phyloP scores from a whole-genome alignment of 2,329 filamentous ascomycete species.

The Dissoconium aciculare region DNA sequence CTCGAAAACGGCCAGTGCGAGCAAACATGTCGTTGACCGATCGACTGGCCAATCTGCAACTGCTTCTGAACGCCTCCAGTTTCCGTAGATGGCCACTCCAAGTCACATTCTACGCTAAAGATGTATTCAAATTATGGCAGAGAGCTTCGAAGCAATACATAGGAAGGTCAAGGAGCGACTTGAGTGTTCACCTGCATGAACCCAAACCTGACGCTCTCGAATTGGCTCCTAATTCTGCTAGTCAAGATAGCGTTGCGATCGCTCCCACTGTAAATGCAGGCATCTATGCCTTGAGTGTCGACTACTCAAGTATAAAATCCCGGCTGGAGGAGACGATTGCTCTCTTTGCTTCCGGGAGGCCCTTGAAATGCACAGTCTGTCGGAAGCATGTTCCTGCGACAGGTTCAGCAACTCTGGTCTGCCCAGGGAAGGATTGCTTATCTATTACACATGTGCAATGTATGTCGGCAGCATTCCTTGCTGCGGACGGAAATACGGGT shows the following conservation, averaged over 20 bases:
- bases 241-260: no score
- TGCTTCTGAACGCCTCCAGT: conserved; percentile 62
- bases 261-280: conserved; percentile 15
- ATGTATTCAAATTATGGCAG: conserved; percentile 56
- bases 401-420: conserved; percentile 35
- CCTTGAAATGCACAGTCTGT: conserved; percentile 37
- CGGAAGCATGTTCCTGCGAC: conserved; percentile 23
- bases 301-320: conserved; percentile 36
- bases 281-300: conserved; percentile 36
- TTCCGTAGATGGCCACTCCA: conserved; percentile 73
- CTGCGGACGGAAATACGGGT: conserved; percentile 25
- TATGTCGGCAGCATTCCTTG: conserved; percentile 38
- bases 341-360: conserved; percentile 26
- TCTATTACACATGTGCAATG: conserved; percentile 42
- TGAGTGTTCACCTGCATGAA: conserved; percentile 30
- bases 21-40: conserved; percentile 49
- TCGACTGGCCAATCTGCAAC: conserved; percentile 63
- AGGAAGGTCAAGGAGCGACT: conserved; percentile 32
- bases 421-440: conserved; percentile 34
- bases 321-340: conserved; percentile 39
- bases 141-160: conserved; percentile 39
- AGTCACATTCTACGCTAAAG: conserved; percentile 60
- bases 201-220: conserved; percentile 4
- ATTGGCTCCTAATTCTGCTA: no score
- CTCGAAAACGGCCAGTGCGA: conserved; percentile 37